phyloP scores from a whole-genome alignment of 306 rosid genomes.

The Neltuma alba region DNA sequence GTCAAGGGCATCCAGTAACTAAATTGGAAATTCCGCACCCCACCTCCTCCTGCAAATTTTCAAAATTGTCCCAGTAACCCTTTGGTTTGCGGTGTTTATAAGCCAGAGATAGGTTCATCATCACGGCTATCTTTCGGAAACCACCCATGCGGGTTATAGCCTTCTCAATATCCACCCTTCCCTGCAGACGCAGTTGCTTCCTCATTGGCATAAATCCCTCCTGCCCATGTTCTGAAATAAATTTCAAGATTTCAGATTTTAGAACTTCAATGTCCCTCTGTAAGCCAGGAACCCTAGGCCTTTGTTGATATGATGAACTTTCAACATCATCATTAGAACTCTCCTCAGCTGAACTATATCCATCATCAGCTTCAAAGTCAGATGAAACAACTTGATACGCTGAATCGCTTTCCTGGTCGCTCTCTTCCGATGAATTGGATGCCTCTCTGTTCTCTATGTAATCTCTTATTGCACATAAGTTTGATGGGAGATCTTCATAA shows the following conservation, averaged over 20 bases:
- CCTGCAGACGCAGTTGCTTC: slow-evolving; percentile 77
- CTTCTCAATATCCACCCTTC: slow-evolving; percentile 88
- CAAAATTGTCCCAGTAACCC: slow-evolving; percentile 88
- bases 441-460: slow-evolving; percentile 55
- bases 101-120: slow-evolving; percentile 81
- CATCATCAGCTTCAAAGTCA: slow-evolving; percentile 30
- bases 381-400: slow-evolving; percentile 42
- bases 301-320: slow-evolving; percentile 53
- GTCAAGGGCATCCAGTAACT: neutral
- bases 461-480: slow-evolving; percentile 80
- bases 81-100: slow-evolving; percentile 86
- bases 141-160: slow-evolving; percentile 92
- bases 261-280: slow-evolving; percentile 79
- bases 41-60: slow-evolving; percentile 81
- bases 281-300: slow-evolving; percentile 81
- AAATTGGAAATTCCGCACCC: slow-evolving; percentile 12
- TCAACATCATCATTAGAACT: slow-evolving; percentile 32
- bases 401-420: slow-evolving; percentile 36
- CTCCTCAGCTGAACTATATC: slow-evolving; percentile 32
- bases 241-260: slow-evolving; percentile 69
- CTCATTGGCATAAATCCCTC: slow-evolving; percentile 97
- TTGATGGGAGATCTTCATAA: slow-evolving; percentile 92
- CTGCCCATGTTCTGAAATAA: slow-evolving; percentile 78
- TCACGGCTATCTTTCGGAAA: slow-evolving; percentile 68
- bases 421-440: slow-evolving; percentile 35